phyloP scores from a whole-genome alignment of 305 asterid genomes.

The Striga hermonthica region DNA sequence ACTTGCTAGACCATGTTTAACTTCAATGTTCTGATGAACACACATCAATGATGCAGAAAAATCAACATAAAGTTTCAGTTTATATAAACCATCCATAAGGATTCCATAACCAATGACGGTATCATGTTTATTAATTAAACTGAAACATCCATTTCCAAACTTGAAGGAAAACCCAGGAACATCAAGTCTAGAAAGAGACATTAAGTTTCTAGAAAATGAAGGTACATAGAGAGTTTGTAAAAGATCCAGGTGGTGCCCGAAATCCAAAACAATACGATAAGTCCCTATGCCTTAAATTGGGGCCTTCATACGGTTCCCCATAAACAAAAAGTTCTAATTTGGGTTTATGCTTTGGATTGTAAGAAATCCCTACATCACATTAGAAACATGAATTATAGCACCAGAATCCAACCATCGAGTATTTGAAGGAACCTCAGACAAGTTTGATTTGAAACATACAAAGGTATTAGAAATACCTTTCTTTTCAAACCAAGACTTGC shows the following conservation, averaged over 20 bases:
- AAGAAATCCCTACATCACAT: slow-evolving; percentile 4
- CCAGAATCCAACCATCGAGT: too few relatives aligned
- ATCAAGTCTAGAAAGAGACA: background rate
- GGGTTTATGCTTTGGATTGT: slow-evolving; percentile 2
- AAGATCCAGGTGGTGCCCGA: background rate
- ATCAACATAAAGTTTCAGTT: too few relatives aligned
- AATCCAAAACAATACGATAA: background rate
- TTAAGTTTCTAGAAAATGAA: too few relatives aligned
- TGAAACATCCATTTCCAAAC: background rate
- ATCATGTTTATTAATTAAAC: background rate
- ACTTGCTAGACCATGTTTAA: background rate
- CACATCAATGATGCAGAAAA: too few relatives aligned
- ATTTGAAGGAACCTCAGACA: background rate
- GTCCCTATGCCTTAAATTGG: background rate
- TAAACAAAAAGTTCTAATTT: background rate
- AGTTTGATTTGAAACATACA: slow-evolving; percentile 12
- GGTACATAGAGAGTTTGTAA: background rate
- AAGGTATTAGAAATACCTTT: background rate
- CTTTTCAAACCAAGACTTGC: slow-evolving; percentile 1
- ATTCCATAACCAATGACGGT: background rate
- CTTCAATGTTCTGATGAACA: background rate
- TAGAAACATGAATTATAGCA: background rate
- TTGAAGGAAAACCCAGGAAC: background rate
- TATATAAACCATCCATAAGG: too few relatives aligned
- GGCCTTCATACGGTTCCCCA: background rate